Evolutionary conservation across 208 protist species (phyloP), one percentile per base, ranked within the genome.

Genomic region (Trypanosoma platydactyli): DNA sequence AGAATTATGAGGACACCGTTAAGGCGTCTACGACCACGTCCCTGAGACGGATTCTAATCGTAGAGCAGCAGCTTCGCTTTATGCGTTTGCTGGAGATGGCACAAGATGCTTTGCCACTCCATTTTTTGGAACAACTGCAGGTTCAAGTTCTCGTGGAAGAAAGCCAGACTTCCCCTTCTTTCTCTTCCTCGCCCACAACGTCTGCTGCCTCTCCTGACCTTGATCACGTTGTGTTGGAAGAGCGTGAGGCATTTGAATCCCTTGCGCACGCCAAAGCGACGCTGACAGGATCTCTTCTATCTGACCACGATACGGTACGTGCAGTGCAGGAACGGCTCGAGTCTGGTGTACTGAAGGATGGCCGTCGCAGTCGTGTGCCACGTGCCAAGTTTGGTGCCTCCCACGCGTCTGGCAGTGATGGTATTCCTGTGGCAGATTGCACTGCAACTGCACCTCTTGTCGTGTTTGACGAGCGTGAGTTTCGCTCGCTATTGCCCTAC

Each of bases 381-480:
- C 40, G 40, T 40, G 30, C 18, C 15, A 13, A 12, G 18, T 16
- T 35, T 5, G 29, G 22, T n/a, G 4, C 27, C 38, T 7, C 7
- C 12, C 5, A 29, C 2, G 18, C 16, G 5, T 24, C 6, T 24
- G 13, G 1, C 2, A n/a, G 27, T 55, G 46, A 5, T 22, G n/a
- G 53, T 54, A 24, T 29, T 20, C 25, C n/a, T 54, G 62, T 12
- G 30, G 18, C 25, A 22, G 29, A 25, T 46, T 20, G 16, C 6
- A 45, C 40, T 25, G 49, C 60, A 22, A 56, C 45, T 40, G 20
- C 24, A n/a, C 84, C 84, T 22, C 64, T 88, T 48, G 55, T 95
- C 42, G 69, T 95, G 38, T 91, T 95, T 69, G 89, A 95, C 58
- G 87, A 95, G 55, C 84, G 89, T 0, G 86, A 95, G 68, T 91